phyloP scores from a whole-genome alignment of 495 filamentous ascomycete species.

The Penicillium soppii region DNA sequence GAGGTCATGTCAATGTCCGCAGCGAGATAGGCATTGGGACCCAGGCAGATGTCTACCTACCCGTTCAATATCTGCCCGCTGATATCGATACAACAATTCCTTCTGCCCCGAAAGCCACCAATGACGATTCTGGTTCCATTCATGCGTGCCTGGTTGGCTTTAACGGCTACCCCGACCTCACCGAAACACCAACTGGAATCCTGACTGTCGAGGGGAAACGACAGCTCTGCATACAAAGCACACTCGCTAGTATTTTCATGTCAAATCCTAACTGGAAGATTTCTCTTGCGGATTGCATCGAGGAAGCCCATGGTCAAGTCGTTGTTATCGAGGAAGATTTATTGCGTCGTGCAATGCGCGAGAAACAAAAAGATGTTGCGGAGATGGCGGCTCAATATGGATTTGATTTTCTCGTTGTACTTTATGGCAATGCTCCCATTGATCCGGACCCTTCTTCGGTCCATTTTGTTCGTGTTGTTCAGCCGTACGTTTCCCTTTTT shows the following conservation, averaged over 20 bases:
- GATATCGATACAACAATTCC: slow-evolving; percentile 64
- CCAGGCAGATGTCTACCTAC: slow-evolving; percentile 54
- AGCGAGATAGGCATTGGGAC: slow-evolving; percentile 59
- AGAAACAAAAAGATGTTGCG: slow-evolving; percentile 8
- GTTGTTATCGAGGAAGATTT: slow-evolving; percentile 30
- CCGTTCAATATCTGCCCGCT: slow-evolving; percentile 31
- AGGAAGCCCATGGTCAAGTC: slow-evolving; percentile 27
- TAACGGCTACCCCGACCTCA: slow-evolving; percentile 28
- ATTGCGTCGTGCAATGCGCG: slow-evolving; percentile 9
- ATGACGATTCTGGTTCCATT: background rate
- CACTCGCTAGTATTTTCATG: slow-evolving; percentile 30
- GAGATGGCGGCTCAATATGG: slow-evolving; percentile 2
- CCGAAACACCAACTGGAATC: slow-evolving; percentile 23
- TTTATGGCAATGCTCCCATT: slow-evolving; percentile 19
- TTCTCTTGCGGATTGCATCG: slow-evolving; percentile 28
- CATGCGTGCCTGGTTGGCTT: slow-evolving; percentile 32
- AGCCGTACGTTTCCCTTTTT: slow-evolving; percentile 27
- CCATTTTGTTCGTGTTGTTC: slow-evolving; percentile 26
- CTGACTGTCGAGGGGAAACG: slow-evolving; percentile 31
- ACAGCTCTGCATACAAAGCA: slow-evolving; percentile 33
- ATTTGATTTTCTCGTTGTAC: slow-evolving; percentile 29
- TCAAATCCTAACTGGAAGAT: slow-evolving; percentile 29
- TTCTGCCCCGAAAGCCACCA: slow-evolving; percentile 42
- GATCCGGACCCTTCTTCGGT: slow-evolving; percentile 4
- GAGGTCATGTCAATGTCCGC: slow-evolving; percentile 58